Evolutionary conservation across 768 basidiomycete genomes (phyloP), one percentile per base, ranked within the genome.

Genomic region (Leccinum arenicola): DNA sequence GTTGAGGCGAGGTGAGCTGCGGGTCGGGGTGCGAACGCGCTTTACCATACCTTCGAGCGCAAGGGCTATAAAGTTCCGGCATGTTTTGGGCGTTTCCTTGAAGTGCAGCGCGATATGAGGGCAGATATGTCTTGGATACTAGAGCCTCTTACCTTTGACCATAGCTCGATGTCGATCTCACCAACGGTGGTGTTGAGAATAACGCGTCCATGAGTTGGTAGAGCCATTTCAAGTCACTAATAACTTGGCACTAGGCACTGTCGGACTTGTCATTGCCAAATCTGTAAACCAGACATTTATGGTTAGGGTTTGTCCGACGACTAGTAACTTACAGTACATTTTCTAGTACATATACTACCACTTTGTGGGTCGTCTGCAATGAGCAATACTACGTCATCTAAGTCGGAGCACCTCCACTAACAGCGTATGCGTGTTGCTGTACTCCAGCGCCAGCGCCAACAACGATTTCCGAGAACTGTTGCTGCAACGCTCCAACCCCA

Each of bases 31-130:
- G 25, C 12, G 29, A 45, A 45, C 19, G 43, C 43, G 19, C 43
- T 45, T 9, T 11, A 31, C 61, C 49, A 52, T 59, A 91, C 93
- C 93, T 80, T 95, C 91, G 84, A 95, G 88, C 2, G 91, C 87
- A 50, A 96, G 80, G 15, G 89, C 85, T 45, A 96, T 78, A 73
- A 95, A 93, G 75, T 95, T 95, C 50, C 95, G 84, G 70, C 93
- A 95, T 73, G 97, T 80, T 79, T 92, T 94, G 0, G 97, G 97
- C 21, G 93, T 86, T 86, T 98, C 96, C 86, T 93, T 43, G 40
- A 19, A 10, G 31, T 10, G 21, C 23, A 29, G 27, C 48, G 27
- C 8, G 11, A n/a, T 52, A 31, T 48, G 19, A 58, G 29, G 25
- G 29, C 15, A 2, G 5, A 4, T 10, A 19, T 2, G 1, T 54